Evolutionary conservation across 495 filamentous ascomycete genomes (phyloP).

Genomic region (Penicillium pancosmium): DNA sequence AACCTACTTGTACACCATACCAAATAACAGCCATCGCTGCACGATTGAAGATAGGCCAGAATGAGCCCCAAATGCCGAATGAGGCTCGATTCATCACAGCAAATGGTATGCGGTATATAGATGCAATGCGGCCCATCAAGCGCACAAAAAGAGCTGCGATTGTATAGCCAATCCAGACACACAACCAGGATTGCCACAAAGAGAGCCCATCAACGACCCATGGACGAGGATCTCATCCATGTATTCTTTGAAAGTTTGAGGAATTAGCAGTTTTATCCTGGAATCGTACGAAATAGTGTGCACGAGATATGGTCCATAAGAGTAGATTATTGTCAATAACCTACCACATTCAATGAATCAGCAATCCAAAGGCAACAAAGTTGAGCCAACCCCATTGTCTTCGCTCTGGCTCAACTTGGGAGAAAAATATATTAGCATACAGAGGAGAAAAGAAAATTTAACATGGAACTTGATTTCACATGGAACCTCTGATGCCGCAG

Average conservation of each 20-base stretch:
- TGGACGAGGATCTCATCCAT: conserved; percentile 89
- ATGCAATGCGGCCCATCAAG: conserved; percentile 77
- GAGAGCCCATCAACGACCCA: conserved; percentile 76
- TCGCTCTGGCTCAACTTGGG: conserved; percentile 70
- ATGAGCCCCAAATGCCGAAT: conserved; percentile 82
- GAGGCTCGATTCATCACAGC: conserved; percentile 72
- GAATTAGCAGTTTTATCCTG: background rate
- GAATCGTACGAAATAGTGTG: background rate
- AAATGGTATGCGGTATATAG: conserved; percentile 82
- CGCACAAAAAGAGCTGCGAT: conserved; percentile 74
- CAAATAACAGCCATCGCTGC: conserved; percentile 74
- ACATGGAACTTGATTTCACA: no score
- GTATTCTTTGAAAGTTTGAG: conserved; percentile 59
- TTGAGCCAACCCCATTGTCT: conserved; percentile 87
- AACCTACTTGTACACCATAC: conserved; percentile 70
- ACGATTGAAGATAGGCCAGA: conserved; percentile 88
- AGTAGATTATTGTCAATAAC: conserved; percentile 19
- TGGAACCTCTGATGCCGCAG: no score
- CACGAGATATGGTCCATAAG: background rate
- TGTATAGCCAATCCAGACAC: conserved; percentile 77
- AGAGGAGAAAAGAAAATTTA: no score
- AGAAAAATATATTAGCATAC: no score
- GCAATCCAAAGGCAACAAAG: conserved; percentile 87
- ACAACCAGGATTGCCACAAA: conserved; percentile 94
- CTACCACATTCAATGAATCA: conserved; percentile 85